Evolutionary conservation across 768 basidiomycete genomes (phyloP).

Genomic region (Mycena galericulata): DNA sequence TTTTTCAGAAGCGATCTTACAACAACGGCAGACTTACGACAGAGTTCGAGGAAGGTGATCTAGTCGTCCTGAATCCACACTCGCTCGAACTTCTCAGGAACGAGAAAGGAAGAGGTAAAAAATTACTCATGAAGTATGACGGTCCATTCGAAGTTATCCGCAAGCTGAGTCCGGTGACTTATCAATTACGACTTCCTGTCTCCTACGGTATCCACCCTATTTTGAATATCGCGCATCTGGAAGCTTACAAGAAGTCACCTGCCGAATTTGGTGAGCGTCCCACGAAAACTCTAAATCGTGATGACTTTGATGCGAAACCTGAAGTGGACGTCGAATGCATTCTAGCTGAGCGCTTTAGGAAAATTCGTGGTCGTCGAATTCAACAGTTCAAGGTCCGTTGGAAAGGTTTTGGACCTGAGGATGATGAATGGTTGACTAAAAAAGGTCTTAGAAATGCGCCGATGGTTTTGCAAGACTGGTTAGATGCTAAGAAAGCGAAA

Average conservation of each 20-base stretch:
- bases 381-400: no score
- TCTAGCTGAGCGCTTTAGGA: conserved; percentile 30
- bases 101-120: conserved; percentile 38
- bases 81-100: conserved; percentile 29
- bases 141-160: conserved; percentile 40
- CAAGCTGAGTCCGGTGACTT: conserved; percentile 37
- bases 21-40: no score
- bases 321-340: conserved; percentile 42
- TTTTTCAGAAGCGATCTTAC: neutral
- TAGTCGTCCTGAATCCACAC: neutral
- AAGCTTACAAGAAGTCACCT: conserved; percentile 33
- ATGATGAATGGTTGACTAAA: no score
- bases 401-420: no score
- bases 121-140: conserved; percentile 30
- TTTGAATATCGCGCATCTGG: conserved; percentile 39
- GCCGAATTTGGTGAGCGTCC: no score
- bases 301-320: conserved; percentile 21
- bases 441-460: neutral
- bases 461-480: neutral
- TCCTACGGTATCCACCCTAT: conserved; percentile 38
- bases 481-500: neutral
- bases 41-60: no score
- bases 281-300: conserved; percentile 18
- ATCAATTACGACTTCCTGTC: conserved; percentile 30
- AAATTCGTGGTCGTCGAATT: neutral